These are phyloP conservation scores for Zymoseptoria pseudotritici DNA, from an alignment of 2,329 filamentous ascomycete species.

Conservation along the genomic window DNA sequence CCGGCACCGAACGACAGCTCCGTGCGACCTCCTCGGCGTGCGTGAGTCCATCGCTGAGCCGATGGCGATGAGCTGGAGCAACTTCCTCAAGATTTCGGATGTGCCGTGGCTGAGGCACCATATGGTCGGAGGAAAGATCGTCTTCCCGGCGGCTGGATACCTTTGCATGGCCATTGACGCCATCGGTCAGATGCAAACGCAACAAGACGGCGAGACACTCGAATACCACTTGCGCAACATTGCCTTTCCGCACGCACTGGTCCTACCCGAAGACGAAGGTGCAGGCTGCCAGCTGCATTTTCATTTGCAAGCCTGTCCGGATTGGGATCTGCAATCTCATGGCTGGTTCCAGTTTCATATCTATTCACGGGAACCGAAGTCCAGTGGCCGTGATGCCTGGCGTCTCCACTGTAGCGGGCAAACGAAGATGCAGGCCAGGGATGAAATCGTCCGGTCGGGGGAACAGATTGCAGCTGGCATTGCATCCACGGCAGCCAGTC, in stretches of 20 bases:
- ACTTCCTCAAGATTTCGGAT: constrained; percentile 5
- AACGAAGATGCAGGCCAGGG: too few relatives aligned
- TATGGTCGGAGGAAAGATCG: constrained; percentile 20
- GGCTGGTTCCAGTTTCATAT: not conserved
- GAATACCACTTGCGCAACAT: not conserved
- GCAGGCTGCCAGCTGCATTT: not conserved
- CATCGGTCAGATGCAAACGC: not conserved
- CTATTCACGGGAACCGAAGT: not conserved
- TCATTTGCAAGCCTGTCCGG: not conserved
- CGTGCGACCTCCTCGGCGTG: not conserved
- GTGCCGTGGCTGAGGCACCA: constrained; percentile 13
- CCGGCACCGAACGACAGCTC: too few relatives aligned
- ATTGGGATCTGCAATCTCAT: not conserved
- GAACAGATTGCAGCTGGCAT: too few relatives aligned
- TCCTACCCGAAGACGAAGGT: too few relatives aligned
- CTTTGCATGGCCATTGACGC: constrained; percentile 13
- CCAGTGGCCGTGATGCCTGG: not conserved
- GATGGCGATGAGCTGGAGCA: too few relatives aligned
- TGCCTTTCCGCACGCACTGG: too few relatives aligned
- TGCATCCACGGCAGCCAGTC: too few relatives aligned
- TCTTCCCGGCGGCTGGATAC: constrained; percentile 26
- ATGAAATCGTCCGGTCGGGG: too few relatives aligned
- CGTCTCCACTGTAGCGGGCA: not conserved
- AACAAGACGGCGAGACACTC: too few relatives aligned
- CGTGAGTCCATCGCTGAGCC: too few relatives aligned